Evolutionary conservation across 1,139 yeast genomes (phyloP), one percentile per base, ranked within the genome.

Genomic region (Chernovozyma sophiae-reginae): DNA sequence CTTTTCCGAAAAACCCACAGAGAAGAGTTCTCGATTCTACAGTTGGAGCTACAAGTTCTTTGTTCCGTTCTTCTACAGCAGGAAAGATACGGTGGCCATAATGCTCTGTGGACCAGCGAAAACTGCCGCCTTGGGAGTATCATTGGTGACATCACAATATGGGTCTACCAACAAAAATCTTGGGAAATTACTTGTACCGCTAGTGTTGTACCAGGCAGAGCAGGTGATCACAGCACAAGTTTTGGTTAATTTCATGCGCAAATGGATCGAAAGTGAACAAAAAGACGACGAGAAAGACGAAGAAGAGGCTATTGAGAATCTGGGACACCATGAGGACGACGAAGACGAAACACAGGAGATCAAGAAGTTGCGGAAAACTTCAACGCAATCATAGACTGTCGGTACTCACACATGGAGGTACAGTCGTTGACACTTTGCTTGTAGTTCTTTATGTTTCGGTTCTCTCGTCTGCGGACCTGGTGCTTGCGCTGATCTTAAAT

Each of bases 61-160:
- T 44, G 66, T 67, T 35, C 90, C 92, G 1, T 85, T 86, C 49
- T 83, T 82, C 56, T 84, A 84, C 58, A 68, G 71, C 46, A 74
- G 81, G 47, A 60, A 65, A 38, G 96, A 87, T 52, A 78, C 96
- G 0, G 86, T 86, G 24, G 74, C 92, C 4, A 72, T 87, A 33
- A 74, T 87, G 81, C 72, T 86, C 40, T 86, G 96, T 58, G n/a
- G n/a, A n/a, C n/a, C 95, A 2, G 95, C 96, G 3, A 87, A 87
- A 55, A 86, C 96, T 0, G 96, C 95, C 0, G 96, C 96, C 0
- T 66, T 87, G 36, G 96, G 96, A 32, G 95, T 87, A 1, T 84
- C 95, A 1, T 67, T 87, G 39, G 69, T 85, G 8, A 68, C 87
- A 1, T 77, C 96, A 0, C 96, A 87, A 56, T 87, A 86, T 55